These are phyloP conservation scores for Nissolia schottii DNA, from an alignment of 306 rosid species.

Conservation along the genomic window DNA sequence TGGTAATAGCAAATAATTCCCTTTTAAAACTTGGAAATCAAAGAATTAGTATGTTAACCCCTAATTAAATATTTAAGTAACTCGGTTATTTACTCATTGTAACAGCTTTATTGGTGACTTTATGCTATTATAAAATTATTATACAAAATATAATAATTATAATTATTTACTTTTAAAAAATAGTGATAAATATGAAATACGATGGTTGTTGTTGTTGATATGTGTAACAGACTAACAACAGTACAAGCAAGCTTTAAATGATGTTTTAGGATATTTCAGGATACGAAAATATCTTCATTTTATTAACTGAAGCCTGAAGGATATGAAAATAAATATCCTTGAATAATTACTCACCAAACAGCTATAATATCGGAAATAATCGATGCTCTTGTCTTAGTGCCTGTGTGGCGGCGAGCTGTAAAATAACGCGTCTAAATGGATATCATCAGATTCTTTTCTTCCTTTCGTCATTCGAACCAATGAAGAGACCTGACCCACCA, in stretches of 20 bases:
- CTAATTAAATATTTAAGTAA: too few relatives aligned
- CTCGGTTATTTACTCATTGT: too few relatives aligned
- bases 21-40: too few relatives aligned
- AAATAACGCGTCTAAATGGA: constrained; percentile 22
- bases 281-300: too few relatives aligned
- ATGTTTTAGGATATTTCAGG: not conserved
- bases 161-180: too few relatives aligned
- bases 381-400: not conserved
- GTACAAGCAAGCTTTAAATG: too few relatives aligned
- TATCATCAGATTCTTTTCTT: constrained; percentile 13
- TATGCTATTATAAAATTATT: too few relatives aligned
- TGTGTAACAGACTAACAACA: not conserved
- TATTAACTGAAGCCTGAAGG: too few relatives aligned
- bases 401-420: not conserved
- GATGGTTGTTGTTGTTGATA: not conserved
- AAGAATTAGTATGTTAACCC: too few relatives aligned
- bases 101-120: too few relatives aligned
- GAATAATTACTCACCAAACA: not conserved
- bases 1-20: too few relatives aligned
- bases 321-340: not conserved
- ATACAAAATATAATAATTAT: too few relatives aligned
- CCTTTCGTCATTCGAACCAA: constrained; percentile 10
- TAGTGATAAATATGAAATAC: not conserved
- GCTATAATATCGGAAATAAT: not conserved
- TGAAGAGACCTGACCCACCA: not conserved